Base-by-base conservation (phyloP, 2,329 filamentous ascomycete genomes). In the Sporothrix inflata region DNA sequence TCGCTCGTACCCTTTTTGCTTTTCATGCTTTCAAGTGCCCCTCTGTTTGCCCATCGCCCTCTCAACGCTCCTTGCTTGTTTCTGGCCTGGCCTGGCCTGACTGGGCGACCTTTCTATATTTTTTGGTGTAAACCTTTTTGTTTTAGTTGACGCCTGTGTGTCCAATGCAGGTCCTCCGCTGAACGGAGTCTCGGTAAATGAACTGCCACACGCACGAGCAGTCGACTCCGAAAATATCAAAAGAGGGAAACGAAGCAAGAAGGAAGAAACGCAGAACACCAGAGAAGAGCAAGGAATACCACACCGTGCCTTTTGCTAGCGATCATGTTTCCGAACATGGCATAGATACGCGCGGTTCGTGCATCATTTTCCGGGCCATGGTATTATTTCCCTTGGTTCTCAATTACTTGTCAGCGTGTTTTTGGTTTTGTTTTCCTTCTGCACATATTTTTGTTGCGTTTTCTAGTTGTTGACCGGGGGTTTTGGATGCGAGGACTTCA, bases 381-480 rank as follows among this genome's bases (percentile, higher is more conserved):
- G 19, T 7, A 11, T 16, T 40, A 61, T 21, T 47, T 14, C 42
- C 42, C 16, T 16, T 4, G 42, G 1, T 34, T 34, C 30, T n/a
- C n/a, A n/a, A n/a, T n/a, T n/a, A 11, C 19, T 30, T 57, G n/a
- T 34, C 38, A 42, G 53, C 47, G 19, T 51, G 19, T n/a, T 51
- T 21, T 21, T 14, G 42, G 3, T 16, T 8, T 9, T 21, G 57
- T 21, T 61, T 61, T n/a, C 16, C 30, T 61, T 16, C 55, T 8
- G 34, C 55, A 38, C 57, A 61, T 34, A 57, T 57, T 3, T 57
- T 57, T 57, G 34, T 34, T 51, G 51, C 51, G 51, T 40, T 60
- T 60, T 60, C n/a, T 57, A 11, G 53, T 16, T 60, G 60, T 63
- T 63, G 60, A 63, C 60, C n/a, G 45, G 38, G 57, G 19, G 19